phyloP scores from a whole-genome alignment of 2,329 filamentous ascomycete genomes.

The Arthrinium puccinioides region DNA sequence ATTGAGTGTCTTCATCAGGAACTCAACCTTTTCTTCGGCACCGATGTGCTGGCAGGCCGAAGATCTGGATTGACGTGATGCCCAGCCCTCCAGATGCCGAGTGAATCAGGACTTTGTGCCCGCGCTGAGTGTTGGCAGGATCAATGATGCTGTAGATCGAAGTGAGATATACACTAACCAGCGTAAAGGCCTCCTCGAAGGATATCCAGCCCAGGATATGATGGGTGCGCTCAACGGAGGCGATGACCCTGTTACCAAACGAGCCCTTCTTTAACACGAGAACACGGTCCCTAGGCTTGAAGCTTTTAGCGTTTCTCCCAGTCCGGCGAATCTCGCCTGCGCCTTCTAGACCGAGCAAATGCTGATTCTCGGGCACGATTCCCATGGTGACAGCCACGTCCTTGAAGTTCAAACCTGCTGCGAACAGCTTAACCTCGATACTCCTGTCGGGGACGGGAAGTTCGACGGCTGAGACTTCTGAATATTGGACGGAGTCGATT shows the following conservation, averaged over 20 bases:
- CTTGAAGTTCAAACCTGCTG: constrained; percentile 9
- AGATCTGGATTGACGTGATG: constrained; percentile 15
- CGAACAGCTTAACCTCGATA: constrained; percentile 7
- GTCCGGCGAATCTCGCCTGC: too few species aligned
- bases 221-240: background rate
- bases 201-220: background rate
- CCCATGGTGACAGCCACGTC: constrained; percentile 7
- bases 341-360: background rate
- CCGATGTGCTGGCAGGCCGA: too few species aligned
- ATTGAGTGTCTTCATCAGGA: background rate
- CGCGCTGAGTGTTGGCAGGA: constrained; percentile 16
- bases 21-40: background rate
- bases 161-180: constrained; percentile 31
- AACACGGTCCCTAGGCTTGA: background rate
- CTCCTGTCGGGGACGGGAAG: background rate
- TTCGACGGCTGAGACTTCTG: background rate
- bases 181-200: constrained; percentile 14
- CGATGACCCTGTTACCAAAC: background rate
- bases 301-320: too few species aligned
- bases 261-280: background rate
- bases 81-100: constrained; percentile 20
- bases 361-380: constrained; percentile 7
- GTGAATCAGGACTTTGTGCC: constrained; percentile 16
- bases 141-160: constrained; percentile 34
- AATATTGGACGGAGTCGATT: constrained; percentile 5